These are phyloP conservation scores for Ogataea nakhonphanomensis DNA, from an alignment of 805 yeast species.

Conservation along the genomic window DNA sequence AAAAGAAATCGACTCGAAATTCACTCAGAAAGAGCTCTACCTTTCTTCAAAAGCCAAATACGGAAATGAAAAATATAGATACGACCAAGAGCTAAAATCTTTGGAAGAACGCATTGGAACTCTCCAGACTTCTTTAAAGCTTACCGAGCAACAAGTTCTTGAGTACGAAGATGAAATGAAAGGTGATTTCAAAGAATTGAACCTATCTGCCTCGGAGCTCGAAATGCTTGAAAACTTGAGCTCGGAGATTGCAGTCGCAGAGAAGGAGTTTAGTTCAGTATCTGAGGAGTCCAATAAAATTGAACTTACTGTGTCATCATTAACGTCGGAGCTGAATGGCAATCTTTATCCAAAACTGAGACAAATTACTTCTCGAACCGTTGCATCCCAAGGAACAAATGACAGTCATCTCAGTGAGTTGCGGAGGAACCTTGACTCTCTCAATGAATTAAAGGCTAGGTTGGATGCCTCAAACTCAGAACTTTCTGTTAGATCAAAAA, in stretches of 20 bases:
- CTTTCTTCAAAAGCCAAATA: slow-evolving; percentile 41
- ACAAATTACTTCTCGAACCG: slow-evolving; percentile 32
- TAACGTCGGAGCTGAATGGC: slow-evolving; percentile 57
- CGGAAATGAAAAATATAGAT: slow-evolving; percentile 38
- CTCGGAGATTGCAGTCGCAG: slow-evolving; percentile 35
- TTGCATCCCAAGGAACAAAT: slow-evolving; percentile 9
- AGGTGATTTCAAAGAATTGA: slow-evolving; percentile 49
- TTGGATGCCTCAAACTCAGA: slow-evolving; percentile 30
- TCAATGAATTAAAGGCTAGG: slow-evolving; percentile 12
- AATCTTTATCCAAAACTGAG: slow-evolving; percentile 50
- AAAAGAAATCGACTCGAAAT: slow-evolving; percentile 42
- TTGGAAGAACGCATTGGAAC: slow-evolving; percentile 36
- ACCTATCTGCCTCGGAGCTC: slow-evolving; percentile 48
- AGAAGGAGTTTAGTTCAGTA: slow-evolving; percentile 38
- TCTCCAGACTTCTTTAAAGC: slow-evolving; percentile 32
- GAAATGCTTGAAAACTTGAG: slow-evolving; percentile 36
- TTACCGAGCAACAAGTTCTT: slow-evolving; percentile 36
- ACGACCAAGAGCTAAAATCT: slow-evolving; percentile 42
- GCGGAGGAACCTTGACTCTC: slow-evolving; percentile 17
- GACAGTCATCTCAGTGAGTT: slow-evolving; percentile 16
- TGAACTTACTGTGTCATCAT: slow-evolving; percentile 44
- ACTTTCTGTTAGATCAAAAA: slow-evolving; percentile 30
- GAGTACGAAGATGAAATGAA: slow-evolving; percentile 48
- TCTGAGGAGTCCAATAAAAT: slow-evolving; percentile 39
- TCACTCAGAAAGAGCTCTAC: slow-evolving; percentile 41